Evolutionary conservation across 257 asterid genomes (phyloP).

Genomic region (Primulina eburnea): DNA sequence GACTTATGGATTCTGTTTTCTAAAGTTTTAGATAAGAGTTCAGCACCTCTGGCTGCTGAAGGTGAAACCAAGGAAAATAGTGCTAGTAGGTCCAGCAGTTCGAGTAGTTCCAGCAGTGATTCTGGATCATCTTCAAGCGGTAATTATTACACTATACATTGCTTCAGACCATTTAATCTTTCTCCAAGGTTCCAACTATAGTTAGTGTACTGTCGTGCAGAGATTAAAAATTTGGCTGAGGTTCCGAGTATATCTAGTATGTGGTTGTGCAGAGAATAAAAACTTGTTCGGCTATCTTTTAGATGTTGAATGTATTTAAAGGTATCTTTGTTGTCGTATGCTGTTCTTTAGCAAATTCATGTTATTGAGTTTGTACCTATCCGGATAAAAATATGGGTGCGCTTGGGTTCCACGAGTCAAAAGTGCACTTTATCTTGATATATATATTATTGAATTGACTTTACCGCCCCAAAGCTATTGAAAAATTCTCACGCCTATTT

Average conservation of each 20-base stretch:
- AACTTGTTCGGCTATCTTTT: not conserved
- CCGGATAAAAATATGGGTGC: not conserved
- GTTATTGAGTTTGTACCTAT: not conserved
- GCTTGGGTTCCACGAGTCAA: not conserved
- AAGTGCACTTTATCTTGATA: not conserved
- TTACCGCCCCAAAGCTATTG: not conserved
- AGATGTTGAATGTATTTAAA: not conserved
- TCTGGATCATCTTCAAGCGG: conserved; percentile 91
- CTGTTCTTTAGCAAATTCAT: not conserved
- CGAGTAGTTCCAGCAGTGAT: conserved; percentile 65
- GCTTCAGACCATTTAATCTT: not conserved
- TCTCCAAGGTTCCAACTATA: not conserved
- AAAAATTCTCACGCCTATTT: not conserved
- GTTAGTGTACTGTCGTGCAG: not conserved
- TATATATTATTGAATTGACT: not conserved
- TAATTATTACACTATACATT: conserved; percentile 27
- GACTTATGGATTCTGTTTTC: conserved; percentile 7
- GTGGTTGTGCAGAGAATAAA: not conserved
- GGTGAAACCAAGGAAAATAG: conserved; percentile 44
- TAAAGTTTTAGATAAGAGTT: conserved; percentile 42
- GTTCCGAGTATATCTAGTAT: not conserved
- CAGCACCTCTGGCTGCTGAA: conserved; percentile 35
- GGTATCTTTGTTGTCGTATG: not conserved
- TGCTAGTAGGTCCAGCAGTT: conserved; percentile 63
- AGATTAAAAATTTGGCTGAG: not conserved